These are phyloP conservation scores for Candida albicans DNA, from an alignment of 1,139 yeast species.

Conservation along the genomic window DNA sequence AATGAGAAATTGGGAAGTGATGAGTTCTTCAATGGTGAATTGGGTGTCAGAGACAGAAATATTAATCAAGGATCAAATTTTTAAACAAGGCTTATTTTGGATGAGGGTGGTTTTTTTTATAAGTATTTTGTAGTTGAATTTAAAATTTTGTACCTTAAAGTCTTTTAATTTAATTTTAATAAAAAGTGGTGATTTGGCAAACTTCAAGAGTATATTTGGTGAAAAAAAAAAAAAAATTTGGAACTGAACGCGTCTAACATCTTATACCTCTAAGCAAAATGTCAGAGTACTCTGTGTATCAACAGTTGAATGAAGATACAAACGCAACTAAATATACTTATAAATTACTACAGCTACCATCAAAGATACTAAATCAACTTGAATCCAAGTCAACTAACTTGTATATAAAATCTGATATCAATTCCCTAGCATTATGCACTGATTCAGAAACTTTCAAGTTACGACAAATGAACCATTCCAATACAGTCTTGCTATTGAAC, in stretches of 20 bases:
- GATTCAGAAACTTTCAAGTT: conserved; percentile 57
- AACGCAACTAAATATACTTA: conserved; percentile 29
- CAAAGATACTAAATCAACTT: conserved; percentile 49
- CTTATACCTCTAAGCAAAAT: background rate
- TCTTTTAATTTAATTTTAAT: too few relatives aligned
- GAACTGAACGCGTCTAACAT: background rate
- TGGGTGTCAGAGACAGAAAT: conserved; percentile 51
- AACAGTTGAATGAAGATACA: conserved; percentile 24
- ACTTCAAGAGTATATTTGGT: too few relatives aligned
- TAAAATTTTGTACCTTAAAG: too few relatives aligned
- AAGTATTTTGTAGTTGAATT: background rate
- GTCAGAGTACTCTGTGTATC: conserved; percentile 20
- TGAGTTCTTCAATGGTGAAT: conserved; percentile 62
- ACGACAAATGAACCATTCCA: conserved; percentile 84
- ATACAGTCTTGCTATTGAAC: conserved; percentile 63
- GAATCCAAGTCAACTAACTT: conserved; percentile 31
- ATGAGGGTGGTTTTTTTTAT: too few relatives aligned
- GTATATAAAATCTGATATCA: conserved; percentile 47
- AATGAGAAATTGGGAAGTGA: conserved; percentile 45
- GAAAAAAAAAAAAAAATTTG: background rate
- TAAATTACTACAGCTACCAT: conserved; percentile 60
- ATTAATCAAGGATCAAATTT: conserved; percentile 51
- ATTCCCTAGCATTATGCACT: conserved; percentile 62
- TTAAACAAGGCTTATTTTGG: conserved; percentile 18
- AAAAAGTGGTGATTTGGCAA: too few relatives aligned